These are phyloP conservation scores for Aphanomyces invadans DNA, from an alignment of 352 stramenopile species.

Conservation along the genomic window DNA sequence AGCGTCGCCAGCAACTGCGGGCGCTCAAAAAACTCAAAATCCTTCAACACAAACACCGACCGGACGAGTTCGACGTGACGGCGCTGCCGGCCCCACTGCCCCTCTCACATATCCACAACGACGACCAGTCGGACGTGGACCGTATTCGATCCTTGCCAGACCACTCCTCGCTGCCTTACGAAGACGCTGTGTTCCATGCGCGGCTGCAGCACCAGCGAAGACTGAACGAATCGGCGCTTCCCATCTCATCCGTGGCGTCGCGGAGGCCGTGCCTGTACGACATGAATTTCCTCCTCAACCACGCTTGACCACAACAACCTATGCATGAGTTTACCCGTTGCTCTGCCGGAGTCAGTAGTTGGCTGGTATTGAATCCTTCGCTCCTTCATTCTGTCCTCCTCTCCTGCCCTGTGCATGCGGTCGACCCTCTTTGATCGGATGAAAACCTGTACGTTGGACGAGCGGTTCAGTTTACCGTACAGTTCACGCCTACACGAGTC, in stretches of 20 bases:
- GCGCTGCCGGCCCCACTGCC: too few relatives aligned
- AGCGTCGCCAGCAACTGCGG: conserved; percentile 31
- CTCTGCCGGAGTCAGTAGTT: too few relatives aligned
- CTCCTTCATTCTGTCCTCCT: too few relatives aligned
- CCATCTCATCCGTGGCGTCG: neutral
- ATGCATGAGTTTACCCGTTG: too few relatives aligned
- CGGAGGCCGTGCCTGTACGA: neutral
- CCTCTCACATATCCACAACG: neutral
- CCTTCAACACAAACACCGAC: conserved; percentile 4
- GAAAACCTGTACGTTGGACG: too few relatives aligned
- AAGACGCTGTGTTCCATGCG: neutral
- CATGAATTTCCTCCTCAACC: neutral
- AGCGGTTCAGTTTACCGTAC: too few relatives aligned
- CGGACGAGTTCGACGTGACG: neutral
- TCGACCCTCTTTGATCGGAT: too few relatives aligned
- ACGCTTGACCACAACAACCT: neutral
- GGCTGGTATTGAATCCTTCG: too few relatives aligned
- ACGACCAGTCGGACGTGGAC: too few relatives aligned
- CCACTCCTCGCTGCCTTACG: neutral
- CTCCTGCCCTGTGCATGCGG: too few relatives aligned
- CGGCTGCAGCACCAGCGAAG: neutral
- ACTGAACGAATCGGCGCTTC: neutral
- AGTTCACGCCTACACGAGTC: too few relatives aligned
- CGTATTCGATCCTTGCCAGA: too few relatives aligned
- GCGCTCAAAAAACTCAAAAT: conserved; percentile 23